phyloP scores from a whole-genome alignment of 1,139 yeast species.

The Zygosaccharomyces sapae region DNA sequence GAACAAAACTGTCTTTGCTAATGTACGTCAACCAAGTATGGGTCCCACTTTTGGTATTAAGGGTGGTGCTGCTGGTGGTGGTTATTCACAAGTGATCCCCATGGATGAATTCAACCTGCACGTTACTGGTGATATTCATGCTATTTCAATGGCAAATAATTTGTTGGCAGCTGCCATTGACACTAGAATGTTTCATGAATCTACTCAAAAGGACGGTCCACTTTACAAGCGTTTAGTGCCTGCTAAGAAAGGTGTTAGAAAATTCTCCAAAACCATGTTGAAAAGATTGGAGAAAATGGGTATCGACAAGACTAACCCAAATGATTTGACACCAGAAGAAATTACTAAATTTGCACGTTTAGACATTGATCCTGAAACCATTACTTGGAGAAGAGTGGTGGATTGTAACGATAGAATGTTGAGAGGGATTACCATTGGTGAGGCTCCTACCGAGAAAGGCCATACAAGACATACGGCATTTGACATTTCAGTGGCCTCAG shows the following conservation, averaged over 20 bases:
- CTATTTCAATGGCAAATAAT: conserved; percentile 93
- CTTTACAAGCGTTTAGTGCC: conserved; percentile 87
- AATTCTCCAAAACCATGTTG: conserved; percentile 73
- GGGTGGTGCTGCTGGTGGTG: conserved; percentile 99
- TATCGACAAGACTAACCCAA: conserved; percentile 74
- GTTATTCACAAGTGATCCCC: conserved; percentile 96
- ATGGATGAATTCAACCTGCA: conserved; percentile 99
- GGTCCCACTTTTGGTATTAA: conserved; percentile 99
- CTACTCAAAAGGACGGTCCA: conserved; percentile 82
- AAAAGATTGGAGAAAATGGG: conserved; percentile 77
- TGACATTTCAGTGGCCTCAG: conserved; percentile 95
- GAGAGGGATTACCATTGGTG: conserved; percentile 87
- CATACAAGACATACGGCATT: conserved; percentile 86
- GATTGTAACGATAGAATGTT: conserved; percentile 93
- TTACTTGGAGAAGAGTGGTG: conserved; percentile 95
- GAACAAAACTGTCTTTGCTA: conserved; percentile 83
- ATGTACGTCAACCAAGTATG: conserved; percentile 97
- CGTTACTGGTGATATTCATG: conserved; percentile 97
- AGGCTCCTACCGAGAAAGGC: conserved; percentile 94
- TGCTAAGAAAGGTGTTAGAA: conserved; percentile 74
- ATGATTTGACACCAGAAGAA: conserved; percentile 78
- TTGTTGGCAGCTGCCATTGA: conserved; percentile 96
- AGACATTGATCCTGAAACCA: conserved; percentile 89
- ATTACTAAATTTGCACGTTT: conserved; percentile 71
- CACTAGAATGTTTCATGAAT: conserved; percentile 95